These are phyloP conservation scores for Myrica gale DNA, from an alignment of 306 rosid genomes.

Conservation along the genomic window DNA sequence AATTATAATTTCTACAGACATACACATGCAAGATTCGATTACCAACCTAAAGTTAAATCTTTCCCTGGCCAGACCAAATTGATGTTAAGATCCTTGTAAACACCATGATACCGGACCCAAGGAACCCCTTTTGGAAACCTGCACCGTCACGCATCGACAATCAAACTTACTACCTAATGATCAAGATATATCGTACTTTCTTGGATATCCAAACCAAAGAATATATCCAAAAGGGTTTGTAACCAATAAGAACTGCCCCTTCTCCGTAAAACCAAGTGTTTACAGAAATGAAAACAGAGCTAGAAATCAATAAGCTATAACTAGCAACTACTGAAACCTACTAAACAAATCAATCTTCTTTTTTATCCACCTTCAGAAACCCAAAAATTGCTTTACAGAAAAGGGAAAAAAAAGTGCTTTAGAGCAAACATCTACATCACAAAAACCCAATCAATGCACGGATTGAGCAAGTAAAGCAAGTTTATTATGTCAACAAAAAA, in stretches of 20 bases:
- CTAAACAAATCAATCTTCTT: neutral
- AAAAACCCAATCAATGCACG: neutral
- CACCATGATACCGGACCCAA: slow-evolving; percentile 74
- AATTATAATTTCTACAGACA: neutral
- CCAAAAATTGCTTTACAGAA: neutral
- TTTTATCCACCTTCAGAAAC: neutral
- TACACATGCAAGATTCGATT: neutral
- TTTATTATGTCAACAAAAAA: neutral
- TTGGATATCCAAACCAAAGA: neutral
- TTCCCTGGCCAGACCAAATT: slow-evolving; percentile 87
- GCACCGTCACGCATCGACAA: slow-evolving; percentile 29
- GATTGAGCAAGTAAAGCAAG: neutral
- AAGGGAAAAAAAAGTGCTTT: neutral
- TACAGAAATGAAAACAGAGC: neutral
- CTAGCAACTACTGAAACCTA: neutral
- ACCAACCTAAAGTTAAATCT: slow-evolving; percentile 66
- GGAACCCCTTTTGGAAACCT: slow-evolving; percentile 80
- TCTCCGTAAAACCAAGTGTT: neutral
- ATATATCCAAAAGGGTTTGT: neutral
- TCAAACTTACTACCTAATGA: slow-evolving; percentile 13
- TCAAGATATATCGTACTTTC: neutral
- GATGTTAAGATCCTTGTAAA: slow-evolving; percentile 60
- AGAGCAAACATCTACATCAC: neutral
- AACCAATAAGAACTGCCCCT: neutral
- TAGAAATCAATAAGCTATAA: neutral